Conservation (phyloP, 306 rosid genomes). For the Medicago arabica region DNA sequence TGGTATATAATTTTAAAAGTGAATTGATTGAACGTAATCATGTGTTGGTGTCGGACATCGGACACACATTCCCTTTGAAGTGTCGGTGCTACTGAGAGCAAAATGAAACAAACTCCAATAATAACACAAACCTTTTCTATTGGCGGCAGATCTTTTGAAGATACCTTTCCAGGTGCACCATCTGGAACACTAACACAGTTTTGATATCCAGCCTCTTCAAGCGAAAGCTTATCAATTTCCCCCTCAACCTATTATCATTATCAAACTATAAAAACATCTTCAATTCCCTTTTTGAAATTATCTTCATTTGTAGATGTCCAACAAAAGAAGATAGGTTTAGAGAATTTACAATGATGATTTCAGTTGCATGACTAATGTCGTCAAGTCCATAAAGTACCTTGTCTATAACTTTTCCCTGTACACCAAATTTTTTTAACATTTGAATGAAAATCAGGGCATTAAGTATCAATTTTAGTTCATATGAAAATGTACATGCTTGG, state of each 20-base stretch:
- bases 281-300: neutral
- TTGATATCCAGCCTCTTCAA: conserved; percentile 89
- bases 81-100: neutral
- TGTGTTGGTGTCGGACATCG: too few relatives aligned
- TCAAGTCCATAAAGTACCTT: conserved; percentile 79
- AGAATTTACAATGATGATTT: conserved; percentile 72
- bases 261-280: conserved; percentile 32
- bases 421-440: conserved; percentile 27
- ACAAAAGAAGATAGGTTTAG: conserved; percentile 30
- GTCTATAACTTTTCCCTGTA: conserved; percentile 76
- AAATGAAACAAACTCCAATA: neutral
- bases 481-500: conserved; percentile 21
- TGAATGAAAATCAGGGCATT: conserved; percentile 31
- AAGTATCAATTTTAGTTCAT: conserved; percentile 33
- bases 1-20: too few relatives aligned
- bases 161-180: conserved; percentile 80
- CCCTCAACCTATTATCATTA: conserved; percentile 80
- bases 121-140: conserved; percentile 63
- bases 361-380: conserved; percentile 71
- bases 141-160: conserved; percentile 66
- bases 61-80: too few relatives aligned
- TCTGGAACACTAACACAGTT: conserved; percentile 91
- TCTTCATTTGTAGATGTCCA: neutral
- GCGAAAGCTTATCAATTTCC: conserved; percentile 91
- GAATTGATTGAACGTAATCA: too few relatives aligned